phyloP scores from a whole-genome alignment of 495 filamentous ascomycete species.

The Beverwykella pulmonaria region DNA sequence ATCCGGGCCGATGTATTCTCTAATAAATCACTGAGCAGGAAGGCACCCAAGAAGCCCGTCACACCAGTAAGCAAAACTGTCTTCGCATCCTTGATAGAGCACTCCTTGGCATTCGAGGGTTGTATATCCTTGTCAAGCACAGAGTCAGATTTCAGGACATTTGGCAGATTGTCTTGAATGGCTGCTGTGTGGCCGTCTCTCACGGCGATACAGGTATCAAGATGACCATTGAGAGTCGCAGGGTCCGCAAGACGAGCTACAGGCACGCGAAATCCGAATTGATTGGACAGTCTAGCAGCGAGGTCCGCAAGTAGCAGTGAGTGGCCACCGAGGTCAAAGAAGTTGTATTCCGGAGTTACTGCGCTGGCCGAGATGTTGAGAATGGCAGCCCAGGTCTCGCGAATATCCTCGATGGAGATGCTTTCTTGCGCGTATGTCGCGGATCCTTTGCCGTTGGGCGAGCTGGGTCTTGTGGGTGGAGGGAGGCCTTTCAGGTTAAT shows the following conservation, averaged over 20 bases:
- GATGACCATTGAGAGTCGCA: conserved; percentile 62
- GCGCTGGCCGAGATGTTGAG: conserved; percentile 57
- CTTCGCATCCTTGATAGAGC: conserved; percentile 58
- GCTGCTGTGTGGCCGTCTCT: conserved; percentile 67
- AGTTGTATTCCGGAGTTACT: conserved; percentile 64
- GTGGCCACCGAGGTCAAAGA: conserved; percentile 73
- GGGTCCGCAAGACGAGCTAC: conserved; percentile 65
- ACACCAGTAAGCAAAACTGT: conserved; percentile 43
- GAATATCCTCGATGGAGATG: conserved; percentile 59
- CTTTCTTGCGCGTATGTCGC: conserved; percentile 52
- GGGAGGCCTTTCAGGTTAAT: conserved; percentile 65
- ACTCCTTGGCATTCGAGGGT: conserved; percentile 52
- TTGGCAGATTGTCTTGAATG: conserved; percentile 66
- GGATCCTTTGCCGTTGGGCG: conserved; percentile 43
- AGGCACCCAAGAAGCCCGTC: conserved; percentile 37
- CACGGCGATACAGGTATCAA: conserved; percentile 59
- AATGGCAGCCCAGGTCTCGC: conserved; percentile 61
- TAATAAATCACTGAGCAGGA: conserved; percentile 31
- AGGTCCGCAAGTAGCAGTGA: conserved; percentile 68
- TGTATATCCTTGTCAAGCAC: conserved; percentile 62
- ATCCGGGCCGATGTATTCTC: conserved; percentile 63
- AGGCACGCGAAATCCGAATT: conserved; percentile 64
- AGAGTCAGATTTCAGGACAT: conserved; percentile 61
- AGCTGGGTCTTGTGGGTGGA: conserved; percentile 50
- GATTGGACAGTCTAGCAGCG: conserved; percentile 58